Evolutionary conservation across 305 asterid species (phyloP).

Genomic region (Petunia hybrid): DNA sequence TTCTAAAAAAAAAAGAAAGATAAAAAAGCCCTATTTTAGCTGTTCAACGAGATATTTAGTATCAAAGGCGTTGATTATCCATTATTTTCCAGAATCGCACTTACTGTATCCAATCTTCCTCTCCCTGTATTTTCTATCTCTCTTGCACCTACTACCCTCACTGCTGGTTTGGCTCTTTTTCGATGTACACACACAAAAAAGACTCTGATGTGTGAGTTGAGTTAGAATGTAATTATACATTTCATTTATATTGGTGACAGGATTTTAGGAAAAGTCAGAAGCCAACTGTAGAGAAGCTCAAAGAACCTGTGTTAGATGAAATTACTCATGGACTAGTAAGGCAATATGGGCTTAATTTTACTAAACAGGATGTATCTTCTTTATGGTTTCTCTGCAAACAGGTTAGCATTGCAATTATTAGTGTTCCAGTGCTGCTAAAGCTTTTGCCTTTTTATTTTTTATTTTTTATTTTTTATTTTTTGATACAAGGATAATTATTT

Average conservation of each 20-base stretch:
- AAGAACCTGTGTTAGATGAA: constrained; percentile 75
- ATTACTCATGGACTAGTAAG: constrained; percentile 58
- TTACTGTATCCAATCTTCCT: not conserved
- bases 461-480: constrained; percentile 1
- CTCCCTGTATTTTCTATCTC: constrained; percentile 13
- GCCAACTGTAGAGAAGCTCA: constrained; percentile 77
- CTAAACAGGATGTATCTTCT: constrained; percentile 67
- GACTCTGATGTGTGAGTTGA: constrained; percentile 18
- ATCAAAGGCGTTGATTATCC: constrained; percentile 9
- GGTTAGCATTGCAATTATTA: constrained; percentile 46
- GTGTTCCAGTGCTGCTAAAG: constrained; percentile 29
- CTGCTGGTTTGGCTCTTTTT: not conserved
- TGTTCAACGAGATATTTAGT: not conserved
- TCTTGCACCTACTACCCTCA: not conserved
- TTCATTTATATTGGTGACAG: constrained; percentile 42
- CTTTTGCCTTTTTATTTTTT: not conserved
- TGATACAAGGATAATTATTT: constrained; percentile 6
- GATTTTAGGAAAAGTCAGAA: constrained; percentile 83
- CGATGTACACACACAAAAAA: not conserved
- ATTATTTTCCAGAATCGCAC: not conserved
- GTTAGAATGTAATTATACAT: not conserved
- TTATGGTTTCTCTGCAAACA: constrained; percentile 92
- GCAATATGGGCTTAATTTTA: constrained; percentile 82
- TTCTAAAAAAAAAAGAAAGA: not conserved
- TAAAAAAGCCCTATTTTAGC: not conserved